Percentiles rank a stretch among this genome's conserved stretches.
Evolutionary conservation across 441 rosid genomes (phyloP).

Genomic region (Brassica hybrid): DNA sequence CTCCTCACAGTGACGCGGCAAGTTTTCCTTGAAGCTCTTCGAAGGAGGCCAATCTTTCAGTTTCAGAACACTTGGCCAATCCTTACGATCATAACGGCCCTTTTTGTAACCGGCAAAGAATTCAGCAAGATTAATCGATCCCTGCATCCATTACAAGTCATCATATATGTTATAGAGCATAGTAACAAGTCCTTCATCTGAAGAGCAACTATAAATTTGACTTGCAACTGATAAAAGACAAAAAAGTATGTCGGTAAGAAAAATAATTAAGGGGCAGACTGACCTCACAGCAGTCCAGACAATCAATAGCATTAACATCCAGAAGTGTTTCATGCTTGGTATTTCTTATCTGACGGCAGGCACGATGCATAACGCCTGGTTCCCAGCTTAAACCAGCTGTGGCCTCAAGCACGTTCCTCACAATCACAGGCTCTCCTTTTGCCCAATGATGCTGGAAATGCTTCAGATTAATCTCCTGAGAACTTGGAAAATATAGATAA

Average conservation of each 20-base stretch:
- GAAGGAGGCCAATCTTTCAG: conserved; percentile 95
- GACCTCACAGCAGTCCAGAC: conserved; percentile 85
- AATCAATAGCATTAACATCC: conserved; percentile 67
- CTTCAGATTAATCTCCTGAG: conserved; percentile 51
- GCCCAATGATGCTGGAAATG: conserved; percentile 90
- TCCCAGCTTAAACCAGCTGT: conserved; percentile 91
- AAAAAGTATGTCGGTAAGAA: neutral
- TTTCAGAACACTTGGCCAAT: conserved; percentile 78
- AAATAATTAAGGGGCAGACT: conserved; percentile 37
- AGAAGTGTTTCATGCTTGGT: conserved; percentile 48
- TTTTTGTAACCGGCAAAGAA: conserved; percentile 66
- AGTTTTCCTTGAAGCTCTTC: conserved; percentile 53
- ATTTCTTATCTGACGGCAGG: conserved; percentile 61
- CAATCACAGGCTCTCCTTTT: conserved; percentile 84
- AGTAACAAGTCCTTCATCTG: neutral
- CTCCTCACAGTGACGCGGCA: conserved; percentile 85
- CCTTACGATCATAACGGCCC: conserved; percentile 41
- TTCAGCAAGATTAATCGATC: conserved; percentile 47
- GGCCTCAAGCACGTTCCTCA: conserved; percentile 74
- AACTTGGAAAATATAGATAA: conserved; percentile 70
- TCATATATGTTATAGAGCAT: neutral
- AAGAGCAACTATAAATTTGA: neutral
- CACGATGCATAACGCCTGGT: conserved; percentile 94
- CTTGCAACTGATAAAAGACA: neutral
- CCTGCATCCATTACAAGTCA: conserved; percentile 31